Conservation (phyloP, 2,329 filamentous ascomycete species). For the Nothophaeocryptopus gaeumannii region DNA sequence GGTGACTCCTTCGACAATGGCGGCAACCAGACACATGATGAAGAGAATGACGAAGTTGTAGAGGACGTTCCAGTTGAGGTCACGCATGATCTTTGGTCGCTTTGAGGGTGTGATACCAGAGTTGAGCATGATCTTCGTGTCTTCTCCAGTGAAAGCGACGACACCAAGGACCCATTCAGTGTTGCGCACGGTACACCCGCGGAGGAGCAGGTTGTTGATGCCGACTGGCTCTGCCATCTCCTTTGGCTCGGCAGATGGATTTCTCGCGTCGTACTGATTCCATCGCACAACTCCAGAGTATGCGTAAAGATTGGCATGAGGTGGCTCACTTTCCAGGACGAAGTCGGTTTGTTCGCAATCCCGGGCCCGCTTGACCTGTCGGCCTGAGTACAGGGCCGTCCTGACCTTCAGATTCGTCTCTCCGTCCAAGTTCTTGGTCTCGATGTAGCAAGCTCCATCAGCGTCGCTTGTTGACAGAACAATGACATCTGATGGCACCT, state of each 20-base stretch:
- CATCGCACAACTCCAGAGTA: conserved; percentile 89
- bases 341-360: conserved; percentile 92
- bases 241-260: conserved; percentile 60
- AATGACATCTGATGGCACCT: conserved; percentile 88
- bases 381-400: conserved; percentile 81
- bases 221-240: conserved; percentile 89
- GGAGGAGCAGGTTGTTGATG: conserved; percentile 91
- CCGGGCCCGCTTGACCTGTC: conserved; percentile 77
- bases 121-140: conserved; percentile 99
- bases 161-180: conserved; percentile 94
- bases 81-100: conserved; percentile 82
- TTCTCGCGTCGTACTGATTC: conserved; percentile 67
- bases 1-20: conserved; percentile 76
- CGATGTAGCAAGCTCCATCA: conserved; percentile 93
- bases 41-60: conserved; percentile 93
- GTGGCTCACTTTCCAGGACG: conserved; percentile 80
- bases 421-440: conserved; percentile 96
- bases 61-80: conserved; percentile 95
- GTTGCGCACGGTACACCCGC: conserved; percentile 89
- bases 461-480: conserved; percentile 89
- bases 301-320: conserved; percentile 91
- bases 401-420: conserved; percentile 97
- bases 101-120: conserved; percentile 93
- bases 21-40: conserved; percentile 82
- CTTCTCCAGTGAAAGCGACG: conserved; percentile 89